These are phyloP conservation scores for Cadophora malorum DNA, from an alignment of 2,329 filamentous ascomycete genomes.

Conservation along the genomic window DNA sequence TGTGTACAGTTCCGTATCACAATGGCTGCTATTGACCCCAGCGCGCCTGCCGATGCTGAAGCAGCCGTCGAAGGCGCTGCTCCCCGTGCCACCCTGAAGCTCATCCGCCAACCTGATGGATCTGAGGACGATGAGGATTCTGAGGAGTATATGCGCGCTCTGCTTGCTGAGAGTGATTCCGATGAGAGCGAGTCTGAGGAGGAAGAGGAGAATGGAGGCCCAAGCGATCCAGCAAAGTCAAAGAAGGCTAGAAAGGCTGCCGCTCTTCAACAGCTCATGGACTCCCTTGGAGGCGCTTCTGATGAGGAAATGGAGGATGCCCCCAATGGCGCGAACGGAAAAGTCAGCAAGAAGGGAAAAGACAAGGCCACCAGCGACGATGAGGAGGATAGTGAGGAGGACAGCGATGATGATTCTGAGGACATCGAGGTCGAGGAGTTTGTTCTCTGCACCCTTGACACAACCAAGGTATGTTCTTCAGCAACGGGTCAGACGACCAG, in stretches of 20 bases:
- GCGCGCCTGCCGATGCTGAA: slow-evolving; percentile 72
- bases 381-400: slow-evolving; percentile 56
- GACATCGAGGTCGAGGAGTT: slow-evolving; percentile 81
- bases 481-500: not conserved
- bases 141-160: slow-evolving; percentile 66
- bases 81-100: slow-evolving; percentile 86
- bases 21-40: slow-evolving; percentile 97
- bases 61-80: slow-evolving; percentile 66
- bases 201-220: slow-evolving; percentile 83
- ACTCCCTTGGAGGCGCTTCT: slow-evolving; percentile 64
- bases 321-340: slow-evolving; percentile 63
- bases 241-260: slow-evolving; percentile 85
- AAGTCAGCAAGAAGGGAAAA: slow-evolving; percentile 73
- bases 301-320: slow-evolving; percentile 79
- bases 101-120: slow-evolving; percentile 76
- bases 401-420: slow-evolving; percentile 67
- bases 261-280: slow-evolving; percentile 78
- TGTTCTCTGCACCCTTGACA: slow-evolving; percentile 94
- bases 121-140: slow-evolving; percentile 70
- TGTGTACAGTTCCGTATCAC: slow-evolving; percentile 84
- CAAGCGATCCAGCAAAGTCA: slow-evolving; percentile 87
- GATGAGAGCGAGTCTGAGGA: slow-evolving; percentile 67
- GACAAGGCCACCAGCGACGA: slow-evolving; percentile 65
- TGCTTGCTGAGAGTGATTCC: slow-evolving; percentile 55
- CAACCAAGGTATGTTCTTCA: slow-evolving; percentile 73